Evolutionary conservation across 148 eudicot species (phyloP), one percentile per base, ranked within the genome.

Genomic region (Simmondsia chinensis): DNA sequence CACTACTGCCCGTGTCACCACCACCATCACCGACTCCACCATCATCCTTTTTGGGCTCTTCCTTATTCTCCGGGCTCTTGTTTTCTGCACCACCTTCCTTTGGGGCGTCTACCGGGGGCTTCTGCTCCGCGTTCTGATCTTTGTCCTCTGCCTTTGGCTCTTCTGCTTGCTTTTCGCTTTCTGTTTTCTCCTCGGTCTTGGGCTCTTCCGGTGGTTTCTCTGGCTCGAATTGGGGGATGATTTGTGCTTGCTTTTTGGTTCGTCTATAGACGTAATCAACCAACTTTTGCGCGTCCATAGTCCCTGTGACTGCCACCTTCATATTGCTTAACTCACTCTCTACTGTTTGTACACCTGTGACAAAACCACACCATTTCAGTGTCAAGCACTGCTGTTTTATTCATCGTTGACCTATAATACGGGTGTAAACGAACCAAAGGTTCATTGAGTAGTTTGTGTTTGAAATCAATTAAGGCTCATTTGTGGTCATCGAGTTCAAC

Each of bases 301-400:
- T 91, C 1, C 99, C 99, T 1, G 89, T 91, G 4, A 85, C 99
- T 14, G 51, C 79, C 2, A 91, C 94, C 56, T 91, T 91, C 11
- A 82, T 69, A 33, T 66, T 59, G 42, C 75, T 72, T 31, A 79
- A 44, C 31, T 91, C 89, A 0, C 94, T 91, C 41, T 76, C 81
- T 0, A 70, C 99, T 17, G 69, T 70, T 68, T 77, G 74, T 39
- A 91, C 99, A 39, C 99, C 97, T 89, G 69, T n/a, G n/a, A n/a
- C n/a, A n/a, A n/a, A n/a, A n/a, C n/a, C n/a, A n/a, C n/a, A n/a
- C n/a, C n/a, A n/a, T n/a, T n/a, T n/a, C n/a, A n/a, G n/a, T n/a
- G n/a, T n/a, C n/a, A n/a, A n/a, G n/a, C n/a, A n/a, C n/a, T n/a
- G n/a, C n/a, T n/a, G n/a, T n/a, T n/a, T n/a, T n/a, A n/a, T n/a